Evolutionary conservation across 257 asterid species (phyloP).

Genomic region (Ilex aquifolium): DNA sequence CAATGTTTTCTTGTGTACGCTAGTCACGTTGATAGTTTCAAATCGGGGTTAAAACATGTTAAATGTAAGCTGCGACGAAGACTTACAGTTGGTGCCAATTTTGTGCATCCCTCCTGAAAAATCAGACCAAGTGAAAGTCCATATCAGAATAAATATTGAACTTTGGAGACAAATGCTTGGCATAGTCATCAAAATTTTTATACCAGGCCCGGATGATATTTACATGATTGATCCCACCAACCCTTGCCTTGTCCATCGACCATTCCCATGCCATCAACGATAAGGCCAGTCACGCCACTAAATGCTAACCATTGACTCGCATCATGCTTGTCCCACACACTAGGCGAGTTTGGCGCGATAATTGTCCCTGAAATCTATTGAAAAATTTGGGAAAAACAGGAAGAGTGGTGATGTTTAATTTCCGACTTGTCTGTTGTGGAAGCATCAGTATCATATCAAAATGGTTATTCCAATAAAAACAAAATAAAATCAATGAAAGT

Average conservation of each 20-base stretch:
- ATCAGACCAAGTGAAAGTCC: not conserved
- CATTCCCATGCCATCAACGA: conserved; percentile 46
- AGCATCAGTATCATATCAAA: not conserved
- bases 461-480: not conserved
- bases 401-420: not conserved
- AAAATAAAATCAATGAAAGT: not conserved
- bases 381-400: too few relatives aligned
- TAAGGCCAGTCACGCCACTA: conserved; percentile 33
- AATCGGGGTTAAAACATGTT: too few relatives aligned
- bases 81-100: conserved; percentile 85
- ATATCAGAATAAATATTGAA: not conserved
- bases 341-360: conserved; percentile 51
- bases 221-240: conserved; percentile 88
- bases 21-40: too few relatives aligned
- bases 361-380: conserved; percentile 50
- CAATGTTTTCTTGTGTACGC: too few relatives aligned
- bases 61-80: too few relatives aligned
- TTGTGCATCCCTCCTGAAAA: conserved; percentile 59
- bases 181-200: not conserved
- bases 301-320: conserved; percentile 56
- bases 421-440: too few relatives aligned
- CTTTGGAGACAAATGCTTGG: not conserved
- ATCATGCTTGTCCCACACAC: conserved; percentile 37
- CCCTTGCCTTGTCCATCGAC: conserved; percentile 48
- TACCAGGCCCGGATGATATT: conserved; percentile 48